Conservation (phyloP, 345 rosid genomes). For the Fremontodendron californicum region DNA sequence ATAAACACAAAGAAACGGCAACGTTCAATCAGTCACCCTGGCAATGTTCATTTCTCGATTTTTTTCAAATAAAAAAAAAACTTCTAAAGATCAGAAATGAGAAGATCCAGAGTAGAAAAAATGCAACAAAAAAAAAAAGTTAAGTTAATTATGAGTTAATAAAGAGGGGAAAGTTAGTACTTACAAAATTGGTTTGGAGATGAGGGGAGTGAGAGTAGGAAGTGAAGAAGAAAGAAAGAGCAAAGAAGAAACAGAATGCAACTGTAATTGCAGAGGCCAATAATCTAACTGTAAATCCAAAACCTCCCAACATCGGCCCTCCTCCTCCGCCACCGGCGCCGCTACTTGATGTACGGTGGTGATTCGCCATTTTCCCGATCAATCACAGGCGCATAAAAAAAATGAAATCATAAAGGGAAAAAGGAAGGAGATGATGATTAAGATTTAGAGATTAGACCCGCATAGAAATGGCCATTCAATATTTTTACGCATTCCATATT, state of each 20-base stretch:
- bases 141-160: not conserved
- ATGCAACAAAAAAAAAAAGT: not conserved
- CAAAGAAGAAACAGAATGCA: slow-evolving; percentile 47
- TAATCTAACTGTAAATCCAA: slow-evolving; percentile 32
- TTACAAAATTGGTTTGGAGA: slow-evolving; percentile 43
- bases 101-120: not conserved
- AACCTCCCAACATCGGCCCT: slow-evolving; percentile 1
- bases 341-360: slow-evolving; percentile 21
- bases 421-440: not conserved
- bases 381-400: not conserved
- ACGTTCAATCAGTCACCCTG: not conserved
- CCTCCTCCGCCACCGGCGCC: no score
- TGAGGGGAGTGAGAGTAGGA: slow-evolving; percentile 44
- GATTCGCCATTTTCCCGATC: slow-evolving; percentile 45
- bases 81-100: not conserved
- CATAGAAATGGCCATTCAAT: no score
- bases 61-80: not conserved
- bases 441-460: no score
- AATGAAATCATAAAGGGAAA: no score
- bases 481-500: no score
- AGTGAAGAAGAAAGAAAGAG: slow-evolving; percentile 47
- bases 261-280: slow-evolving; percentile 40
- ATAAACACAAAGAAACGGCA: slow-evolving; percentile 6
- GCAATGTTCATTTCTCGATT: not conserved
- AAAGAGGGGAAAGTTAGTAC: slow-evolving; percentile 6